These are phyloP conservation scores for Globisporangium nunn DNA, from an alignment of 352 stramenopile genomes.

Conservation along the genomic window DNA sequence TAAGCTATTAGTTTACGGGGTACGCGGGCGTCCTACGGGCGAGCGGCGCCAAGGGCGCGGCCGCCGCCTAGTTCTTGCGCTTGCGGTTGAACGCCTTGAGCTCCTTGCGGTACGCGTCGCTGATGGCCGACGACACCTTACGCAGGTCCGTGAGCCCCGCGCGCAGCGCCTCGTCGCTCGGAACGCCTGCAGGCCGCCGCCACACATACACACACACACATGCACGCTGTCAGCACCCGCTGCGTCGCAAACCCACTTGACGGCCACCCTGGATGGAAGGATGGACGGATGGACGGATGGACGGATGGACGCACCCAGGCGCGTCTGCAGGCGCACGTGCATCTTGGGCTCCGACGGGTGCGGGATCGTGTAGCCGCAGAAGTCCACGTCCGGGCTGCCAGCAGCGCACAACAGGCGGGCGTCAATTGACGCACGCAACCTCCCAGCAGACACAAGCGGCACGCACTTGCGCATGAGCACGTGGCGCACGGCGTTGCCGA, in stretches of 20 bases:
- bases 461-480: slow-evolving; percentile 89
- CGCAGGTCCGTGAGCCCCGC: slow-evolving; percentile 62
- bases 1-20: background rate
- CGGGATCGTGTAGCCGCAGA: slow-evolving; percentile 94
- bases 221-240: background rate
- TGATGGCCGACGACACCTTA: slow-evolving; percentile 64
- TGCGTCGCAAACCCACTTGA: no score
- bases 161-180: slow-evolving; percentile 56
- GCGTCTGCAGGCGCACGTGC: slow-evolving; percentile 90
- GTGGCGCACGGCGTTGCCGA: slow-evolving; percentile 89
- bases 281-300: background rate
- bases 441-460: background rate
- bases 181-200: slow-evolving; percentile 22
- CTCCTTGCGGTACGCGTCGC: slow-evolving; percentile 75
- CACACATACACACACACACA: background rate
- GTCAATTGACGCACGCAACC: background rate
- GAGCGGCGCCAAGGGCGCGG: background rate
- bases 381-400: slow-evolving; percentile 84
- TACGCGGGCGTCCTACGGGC: background rate
- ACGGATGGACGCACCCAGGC: slow-evolving; percentile 28
- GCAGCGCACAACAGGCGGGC: background rate
- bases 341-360: slow-evolving; percentile 94
- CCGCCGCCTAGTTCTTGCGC: slow-evolving; percentile 49
- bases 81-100: slow-evolving; percentile 82
- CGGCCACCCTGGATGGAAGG: no score